phyloP scores from a whole-genome alignment of 2,329 filamentous ascomycete genomes.

The Trichoderma oligosporum region DNA sequence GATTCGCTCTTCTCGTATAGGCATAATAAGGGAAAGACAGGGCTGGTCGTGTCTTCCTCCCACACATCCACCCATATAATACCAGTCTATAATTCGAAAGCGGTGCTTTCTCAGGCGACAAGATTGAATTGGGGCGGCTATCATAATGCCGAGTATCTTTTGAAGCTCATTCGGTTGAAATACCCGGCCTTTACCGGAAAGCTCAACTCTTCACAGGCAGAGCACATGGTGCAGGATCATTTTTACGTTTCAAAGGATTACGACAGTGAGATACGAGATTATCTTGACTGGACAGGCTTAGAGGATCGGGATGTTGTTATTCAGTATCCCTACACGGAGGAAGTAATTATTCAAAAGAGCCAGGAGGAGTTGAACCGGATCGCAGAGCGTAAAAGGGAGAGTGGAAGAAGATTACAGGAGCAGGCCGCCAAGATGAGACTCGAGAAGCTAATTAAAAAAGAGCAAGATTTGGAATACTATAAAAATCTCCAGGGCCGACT shows the following conservation, averaged over 20 bases:
- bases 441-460: slow-evolving; percentile 92
- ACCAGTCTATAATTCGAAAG: slow-evolving; percentile 82
- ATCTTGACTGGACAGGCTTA: slow-evolving; percentile 85
- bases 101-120: slow-evolving; percentile 79
- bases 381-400: slow-evolving; percentile 92
- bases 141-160: slow-evolving; percentile 84
- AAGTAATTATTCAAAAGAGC: slow-evolving; percentile 83
- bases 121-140: slow-evolving; percentile 92
- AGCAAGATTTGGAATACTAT: slow-evolving; percentile 92
- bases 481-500: slow-evolving; percentile 74
- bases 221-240: slow-evolving; percentile 81
- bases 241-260: slow-evolving; percentile 87
- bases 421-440: slow-evolving; percentile 97
- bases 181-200: slow-evolving; percentile 88
- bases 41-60: slow-evolving; percentile 85
- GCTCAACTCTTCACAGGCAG: slow-evolving; percentile 79
- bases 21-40: slow-evolving; percentile 83
- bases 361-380: slow-evolving; percentile 88
- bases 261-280: slow-evolving; percentile 68
- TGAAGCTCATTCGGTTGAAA: slow-evolving; percentile 85
- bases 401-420: slow-evolving; percentile 83
- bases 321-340: slow-evolving; percentile 91
- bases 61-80: slow-evolving; percentile 94
- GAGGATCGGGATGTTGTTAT: slow-evolving; percentile 86
- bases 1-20: slow-evolving; percentile 95